Evolutionary conservation across 495 filamentous ascomycete genomes (phyloP), one percentile per base, ranked within the genome.

Genomic region (Hyaloscypha variabilis): DNA sequence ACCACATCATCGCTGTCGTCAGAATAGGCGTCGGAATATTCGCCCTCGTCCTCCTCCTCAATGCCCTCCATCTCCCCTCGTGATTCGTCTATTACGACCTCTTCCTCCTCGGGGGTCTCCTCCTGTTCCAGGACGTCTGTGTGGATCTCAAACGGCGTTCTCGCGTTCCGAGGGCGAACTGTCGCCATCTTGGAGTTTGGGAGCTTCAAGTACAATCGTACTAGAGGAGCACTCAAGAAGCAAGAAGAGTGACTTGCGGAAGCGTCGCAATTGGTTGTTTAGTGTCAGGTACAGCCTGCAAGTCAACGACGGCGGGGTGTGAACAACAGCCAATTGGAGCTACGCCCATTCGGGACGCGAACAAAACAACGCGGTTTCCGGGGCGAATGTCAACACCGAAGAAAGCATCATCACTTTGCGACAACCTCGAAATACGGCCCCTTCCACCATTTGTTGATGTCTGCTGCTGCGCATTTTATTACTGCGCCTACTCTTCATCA

Each of bases 1-100:
- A 95, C 80, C 42, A 85, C 82, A 64, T 90, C 85, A 23, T 89
- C 82, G 30, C 72, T 76, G 8, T 83, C 87, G 2, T 88, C 86
- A 0, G 82, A 82, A 34, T 57, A 57, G 36, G 76, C 78, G 8
- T 81, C 80, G 21, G 79, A 76, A 39, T 69, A 63, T 21, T 50
- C 57, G 21, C 59, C 67, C 26, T 80, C 74, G 24, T 70, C 62
- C 28, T 80, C 74, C 30, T 69, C 63, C 11, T 79, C 77, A 49
- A 82, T 77, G 24, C 75, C 67, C 56, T 80, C 76, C 58, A 73
- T 71, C 10, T 74, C 74, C 23, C 68, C 71, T 29, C 58, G 23
- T 23, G 60, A 68, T 26, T 71, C 66, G 30, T 62, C 71, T 55
- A 56, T 60, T 46, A 21, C 63, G 50, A 69, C 69, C 21, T 66